phyloP scores from a whole-genome alignment of 257 asterid genomes.

The Ophiorrhiza pumila region DNA sequence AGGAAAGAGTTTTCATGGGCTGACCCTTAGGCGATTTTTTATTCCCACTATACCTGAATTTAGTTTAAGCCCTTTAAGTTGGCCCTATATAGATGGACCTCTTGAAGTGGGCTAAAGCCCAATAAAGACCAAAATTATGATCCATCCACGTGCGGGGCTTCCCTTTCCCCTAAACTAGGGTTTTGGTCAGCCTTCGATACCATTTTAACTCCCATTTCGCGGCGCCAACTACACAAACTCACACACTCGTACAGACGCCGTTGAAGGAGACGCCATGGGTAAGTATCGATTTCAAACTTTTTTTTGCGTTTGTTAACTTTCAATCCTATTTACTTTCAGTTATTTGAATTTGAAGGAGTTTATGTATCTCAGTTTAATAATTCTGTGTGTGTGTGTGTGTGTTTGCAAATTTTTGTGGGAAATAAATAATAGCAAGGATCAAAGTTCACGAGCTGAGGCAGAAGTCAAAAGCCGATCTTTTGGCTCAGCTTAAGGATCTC shows the following conservation, averaged over 20 bases:
- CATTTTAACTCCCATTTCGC: not conserved
- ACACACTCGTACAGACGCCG: not conserved
- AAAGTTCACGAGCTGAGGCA: slow-evolving; percentile 63
- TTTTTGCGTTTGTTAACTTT: no score
- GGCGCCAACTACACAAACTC: not conserved
- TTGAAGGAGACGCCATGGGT: slow-evolving; percentile 28
- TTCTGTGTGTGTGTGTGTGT: not conserved
- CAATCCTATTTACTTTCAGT: not conserved
- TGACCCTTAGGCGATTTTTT: no score
- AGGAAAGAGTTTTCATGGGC: no score
- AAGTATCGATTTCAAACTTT: not conserved
- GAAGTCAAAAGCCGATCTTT: slow-evolving; percentile 51
- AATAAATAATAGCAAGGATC: slow-evolving; percentile 44
- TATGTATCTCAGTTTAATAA: not conserved
- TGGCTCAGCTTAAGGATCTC: slow-evolving; percentile 71
- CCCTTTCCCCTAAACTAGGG: not conserved
- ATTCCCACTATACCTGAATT: no score
- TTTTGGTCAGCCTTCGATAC: not conserved
- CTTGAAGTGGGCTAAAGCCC: no score
- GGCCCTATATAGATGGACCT: no score
- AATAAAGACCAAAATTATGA: no score
- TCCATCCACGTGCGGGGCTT: no score
- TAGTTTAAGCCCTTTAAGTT: no score
- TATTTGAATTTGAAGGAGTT: not conserved
- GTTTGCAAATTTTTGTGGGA: no score